Evolutionary conservation across 257 asterid genomes (phyloP), one percentile per base, ranked within the genome.

Genomic region (Solanum boliviense): DNA sequence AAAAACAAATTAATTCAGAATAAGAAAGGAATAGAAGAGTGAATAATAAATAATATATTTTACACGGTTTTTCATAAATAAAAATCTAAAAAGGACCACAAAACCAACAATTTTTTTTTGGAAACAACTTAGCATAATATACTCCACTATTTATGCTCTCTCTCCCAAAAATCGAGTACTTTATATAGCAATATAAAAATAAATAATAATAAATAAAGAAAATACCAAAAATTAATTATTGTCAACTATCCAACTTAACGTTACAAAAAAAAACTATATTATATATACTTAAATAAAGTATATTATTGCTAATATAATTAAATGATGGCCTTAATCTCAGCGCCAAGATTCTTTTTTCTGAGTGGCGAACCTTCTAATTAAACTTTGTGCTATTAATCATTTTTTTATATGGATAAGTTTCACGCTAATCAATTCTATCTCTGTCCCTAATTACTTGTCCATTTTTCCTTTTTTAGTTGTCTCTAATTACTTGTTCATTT

Each of bases 141-240:
- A 92, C 98, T 95, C 95, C 98, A 90, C 89, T 84, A n/a, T 90
- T 92, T 79, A 83, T 90, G 97, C 91, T 82, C 90, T 84, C 90
- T 58, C 89, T 78, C 87, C 74, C 92, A 48, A 83, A 74, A 78
- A 78, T 92, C 88, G 87, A 92, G 90, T 84, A 10, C 25, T 67
- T 67, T 25, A 85, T 36, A 65, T 84, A 11, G 23, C 23, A 16
- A 46, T 25, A 25, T 38, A n/a, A 3, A 34, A 44, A 38, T 18
- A 56, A 75, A 34, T 9, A 60, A 52, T 11, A 70, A 31, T 34
- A 73, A 48, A 5, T 12, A 72, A 12, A 76, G 13, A 20, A 27
- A 38, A 23, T 34, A 27, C 39, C 31, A 29, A 18, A 21, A 34
- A 52, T 29, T 34, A 7, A 44, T 4, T 44, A 79, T 25, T 1